phyloP scores from a whole-genome alignment of 2,329 filamentous ascomycete species.

The Colletotrichum sp. region DNA sequence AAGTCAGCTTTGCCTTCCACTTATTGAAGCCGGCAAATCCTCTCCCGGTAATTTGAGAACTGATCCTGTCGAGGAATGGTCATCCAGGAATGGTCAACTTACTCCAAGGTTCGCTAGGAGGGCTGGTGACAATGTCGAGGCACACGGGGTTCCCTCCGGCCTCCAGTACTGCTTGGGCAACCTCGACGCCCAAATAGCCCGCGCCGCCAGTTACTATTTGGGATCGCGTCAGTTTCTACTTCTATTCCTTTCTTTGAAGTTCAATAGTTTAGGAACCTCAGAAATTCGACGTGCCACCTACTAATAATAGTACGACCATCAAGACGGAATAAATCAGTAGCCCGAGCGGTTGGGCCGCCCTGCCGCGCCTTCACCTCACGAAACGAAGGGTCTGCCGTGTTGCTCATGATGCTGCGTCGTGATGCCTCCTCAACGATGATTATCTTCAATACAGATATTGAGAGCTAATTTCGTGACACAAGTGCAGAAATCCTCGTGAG shows the following conservation, averaged over 20 bases:
- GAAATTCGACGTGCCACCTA: background rate
- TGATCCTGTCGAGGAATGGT: background rate
- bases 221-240: background rate
- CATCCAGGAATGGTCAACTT: background rate
- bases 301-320: background rate
- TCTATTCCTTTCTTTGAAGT: background rate
- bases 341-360: background rate
- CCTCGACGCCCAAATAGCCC: slow-evolving; percentile 25
- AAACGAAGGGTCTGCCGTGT: background rate
- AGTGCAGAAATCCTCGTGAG: background rate
- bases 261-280: background rate
- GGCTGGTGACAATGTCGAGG: slow-evolving; percentile 27
- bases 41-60: background rate
- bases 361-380: background rate
- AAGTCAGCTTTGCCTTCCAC: background rate
- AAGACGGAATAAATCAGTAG: background rate
- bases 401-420: background rate
- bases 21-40: too few species aligned
- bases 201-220: slow-evolving; percentile 27
- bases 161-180: slow-evolving; percentile 29
- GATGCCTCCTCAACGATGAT: background rate
- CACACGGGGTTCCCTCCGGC: slow-evolving; percentile 36
- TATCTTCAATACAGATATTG: background rate
- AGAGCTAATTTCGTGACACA: background rate
- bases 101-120: slow-evolving; percentile 24